phyloP scores from a whole-genome alignment of 805 yeast species.

The Komagataella phaffii region DNA sequence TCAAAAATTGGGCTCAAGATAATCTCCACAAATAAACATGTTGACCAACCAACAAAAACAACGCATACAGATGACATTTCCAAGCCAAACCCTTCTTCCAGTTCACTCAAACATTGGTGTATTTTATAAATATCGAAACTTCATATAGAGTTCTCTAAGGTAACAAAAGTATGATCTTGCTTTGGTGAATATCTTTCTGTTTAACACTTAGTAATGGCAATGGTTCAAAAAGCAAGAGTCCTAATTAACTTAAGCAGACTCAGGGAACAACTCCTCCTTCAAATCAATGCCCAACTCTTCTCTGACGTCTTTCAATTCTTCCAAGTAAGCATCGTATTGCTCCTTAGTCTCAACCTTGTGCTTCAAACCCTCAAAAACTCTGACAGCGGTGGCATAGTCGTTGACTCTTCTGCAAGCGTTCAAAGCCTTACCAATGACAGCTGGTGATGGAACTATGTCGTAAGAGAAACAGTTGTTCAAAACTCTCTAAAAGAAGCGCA shows the following conservation, averaged over 20 bases:
- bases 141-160: background rate
- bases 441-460: constrained; percentile 97
- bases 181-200: background rate
- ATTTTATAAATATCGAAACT: background rate
- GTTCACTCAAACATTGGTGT: background rate
- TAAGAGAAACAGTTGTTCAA: constrained; percentile 96
- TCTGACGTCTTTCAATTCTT: constrained; percentile 84
- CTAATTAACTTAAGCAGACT: constrained; percentile 5
- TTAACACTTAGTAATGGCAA: background rate
- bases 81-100: background rate
- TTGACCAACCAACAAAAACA: no score
- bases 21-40: no score
- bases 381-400: constrained; percentile 96
- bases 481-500: constrained; percentile 41
- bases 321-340: constrained; percentile 93
- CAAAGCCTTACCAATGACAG: constrained; percentile 88
- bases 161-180: background rate
- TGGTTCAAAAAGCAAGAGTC: background rate
- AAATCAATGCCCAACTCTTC: constrained; percentile 86
- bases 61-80: no score
- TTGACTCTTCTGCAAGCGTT: constrained; percentile 98
- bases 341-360: constrained; percentile 90
- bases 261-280: constrained; percentile 74
- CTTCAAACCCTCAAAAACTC: constrained; percentile 95
- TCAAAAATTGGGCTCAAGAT: no score